phyloP scores from a whole-genome alignment of 345 rosid species.

The Bruguiera sexangula region DNA sequence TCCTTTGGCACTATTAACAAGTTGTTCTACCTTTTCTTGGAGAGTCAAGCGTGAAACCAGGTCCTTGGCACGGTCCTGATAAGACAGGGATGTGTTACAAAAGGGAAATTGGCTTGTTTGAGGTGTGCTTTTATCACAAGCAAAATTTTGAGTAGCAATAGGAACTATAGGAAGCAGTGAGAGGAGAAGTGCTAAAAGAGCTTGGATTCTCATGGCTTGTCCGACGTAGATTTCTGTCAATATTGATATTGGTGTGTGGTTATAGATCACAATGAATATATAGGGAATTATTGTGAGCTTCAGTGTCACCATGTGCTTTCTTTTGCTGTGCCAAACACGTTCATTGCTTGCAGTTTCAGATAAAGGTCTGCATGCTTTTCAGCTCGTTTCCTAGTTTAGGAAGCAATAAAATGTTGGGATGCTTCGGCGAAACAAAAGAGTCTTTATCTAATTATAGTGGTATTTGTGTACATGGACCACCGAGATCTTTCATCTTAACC shows the following conservation, averaged over 20 bases:
- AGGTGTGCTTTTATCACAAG: constrained; percentile 36
- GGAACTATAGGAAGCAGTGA: constrained; percentile 14
- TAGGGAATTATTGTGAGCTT: background rate
- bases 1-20: constrained; percentile 19
- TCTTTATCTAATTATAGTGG: constrained; percentile 2
- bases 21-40: constrained; percentile 45
- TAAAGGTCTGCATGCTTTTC: background rate
- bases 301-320: background rate
- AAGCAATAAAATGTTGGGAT: constrained; percentile 9
- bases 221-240: background rate
- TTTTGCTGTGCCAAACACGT: background rate
- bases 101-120: constrained; percentile 37
- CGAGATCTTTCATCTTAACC: background rate
- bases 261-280: background rate
- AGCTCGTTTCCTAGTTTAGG: constrained; percentile 4
- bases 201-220: constrained; percentile 17
- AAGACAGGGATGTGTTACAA: constrained; percentile 42
- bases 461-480: background rate
- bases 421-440: constrained; percentile 26
- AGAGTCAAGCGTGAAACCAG: constrained; percentile 45
- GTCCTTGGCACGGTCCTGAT: constrained; percentile 47
- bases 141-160: constrained; percentile 29
- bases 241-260: background rate
- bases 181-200: constrained; percentile 15
- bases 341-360: constrained; percentile 27